Evolutionary conservation across 2,329 filamentous ascomycete genomes (phyloP), one percentile per base, ranked within the genome.

Genomic region (Phoma sp.): DNA sequence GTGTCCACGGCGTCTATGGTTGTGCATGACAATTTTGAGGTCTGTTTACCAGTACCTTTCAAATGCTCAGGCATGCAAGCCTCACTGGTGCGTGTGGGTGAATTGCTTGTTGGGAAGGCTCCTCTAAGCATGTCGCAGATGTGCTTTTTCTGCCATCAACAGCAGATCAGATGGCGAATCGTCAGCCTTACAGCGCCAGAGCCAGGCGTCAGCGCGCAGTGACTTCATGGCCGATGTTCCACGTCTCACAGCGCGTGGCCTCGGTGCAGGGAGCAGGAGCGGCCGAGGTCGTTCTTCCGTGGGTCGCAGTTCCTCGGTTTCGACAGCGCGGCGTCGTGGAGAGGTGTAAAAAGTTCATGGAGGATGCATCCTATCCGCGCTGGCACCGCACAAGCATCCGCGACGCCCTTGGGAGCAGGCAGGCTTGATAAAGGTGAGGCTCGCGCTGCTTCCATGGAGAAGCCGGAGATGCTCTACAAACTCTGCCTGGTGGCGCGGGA

Each of bases 381-480:
- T 14, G 42, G 32, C 32, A 26, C 23, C 17, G 34, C 30, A 18
- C 32, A 32, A 40, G 14, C 29, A 40, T 53, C 53, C 48, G 51
- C 25, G 14, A 15, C 29, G 26, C 20, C 17, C 32, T 11, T 30
- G 47, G 43, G 52, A 53, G 53, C 57, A 48, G 37, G 38, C 21
- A 25, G 55, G 26, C 37, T 25, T 60, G 58, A 63, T 64, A 66
- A 62, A 46, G 45, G 29, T 25, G 26, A 34, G 34, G 29, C 39
- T 45, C 51, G 34, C 39, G 29, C 45, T 43, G 51, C 45, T 11
- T 34, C 32, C 17, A 60, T 68, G 70, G 69, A 73, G 69, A 73
- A 57, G 60, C 69, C 70, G 70, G 70, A 73, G 70, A 73, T 62
- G 65, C 61, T 39, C 32, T 34, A 49, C 30, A 51, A 47, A 60